phyloP scores from a whole-genome alignment of 176 grass and related monocot genomes.

The barley (Hordeum vulgare) region MorexV3_pseudomolecules_assembly NC_058519.1:646245-646744 shows the following conservation, averaged over 20 bases:
- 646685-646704: constrained; percentile 2
- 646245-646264: constrained; percentile 62
- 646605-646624: not conserved
- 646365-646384: not conserved
- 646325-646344: constrained; percentile 92
- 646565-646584: not conserved
- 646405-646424: not conserved
- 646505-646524: not conserved
- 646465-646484: not conserved
- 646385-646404: not conserved
- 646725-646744: not conserved
- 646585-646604: not conserved
- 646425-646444: not conserved
- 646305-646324: constrained; percentile 83
- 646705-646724: not conserved
- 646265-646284: constrained; percentile 73
- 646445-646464: not conserved
- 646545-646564: not conserved
- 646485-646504: not conserved
- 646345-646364: constrained; percentile 93
- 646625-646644: not conserved
- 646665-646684: not conserved
- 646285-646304: constrained; percentile 80
- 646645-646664: not conserved
- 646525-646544: not conserved